Base-by-base conservation (phyloP, 176 grass and related monocot genomes). In the Paspalum vaginatum region DNA sequence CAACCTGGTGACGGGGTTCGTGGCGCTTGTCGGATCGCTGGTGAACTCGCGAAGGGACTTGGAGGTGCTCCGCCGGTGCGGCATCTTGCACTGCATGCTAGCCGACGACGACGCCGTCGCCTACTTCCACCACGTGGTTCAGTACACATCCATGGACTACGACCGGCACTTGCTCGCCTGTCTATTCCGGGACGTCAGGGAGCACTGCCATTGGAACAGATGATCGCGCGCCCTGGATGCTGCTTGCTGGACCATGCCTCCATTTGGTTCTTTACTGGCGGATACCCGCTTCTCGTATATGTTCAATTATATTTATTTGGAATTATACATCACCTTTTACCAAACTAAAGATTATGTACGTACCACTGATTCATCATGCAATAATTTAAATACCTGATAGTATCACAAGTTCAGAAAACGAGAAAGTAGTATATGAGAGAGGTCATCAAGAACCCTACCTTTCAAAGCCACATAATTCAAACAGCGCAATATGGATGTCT, bases 21-120 rank as follows among this genome's bases (percentile, higher is more conserved):
- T 90, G 68, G 88, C 88, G 79, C 79, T 90, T 2, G 20, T 87
- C 15, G 80, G 84, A 8, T 86, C 84, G 54, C 88, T 90, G 46
- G 84, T 87, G 80, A 87, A 64, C 46, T 45, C 48, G 69, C 18
- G 84, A 69, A 68, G 72, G 78, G 83, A 89, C 65, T 7, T 89
- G 40, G 82, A 89, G 78, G 78, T 85, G 48, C 87, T 85, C 83
- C 83, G 87, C 27, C 78, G 87, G 11, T 52, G 78, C 72, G 87
- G 87, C 65, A 64, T 89, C 78, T 65, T 89, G 78, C 87, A 85
- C 41, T 89, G 87, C 78, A 89, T 85, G 87, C n/a, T 89, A 25
- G 46, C 77, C 72, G 78, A 89, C 78, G 87, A 89, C 57, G 87
- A 81, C 38, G 87, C 87, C 72, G 72, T 89, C 16, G 60, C 72